A percentile compares a stretch with the other conserved stretches of the same genome.
Evolutionary conservation across 768 basidiomycete genomes (phyloP).

Genomic region (Holtermannia corniformis): DNA sequence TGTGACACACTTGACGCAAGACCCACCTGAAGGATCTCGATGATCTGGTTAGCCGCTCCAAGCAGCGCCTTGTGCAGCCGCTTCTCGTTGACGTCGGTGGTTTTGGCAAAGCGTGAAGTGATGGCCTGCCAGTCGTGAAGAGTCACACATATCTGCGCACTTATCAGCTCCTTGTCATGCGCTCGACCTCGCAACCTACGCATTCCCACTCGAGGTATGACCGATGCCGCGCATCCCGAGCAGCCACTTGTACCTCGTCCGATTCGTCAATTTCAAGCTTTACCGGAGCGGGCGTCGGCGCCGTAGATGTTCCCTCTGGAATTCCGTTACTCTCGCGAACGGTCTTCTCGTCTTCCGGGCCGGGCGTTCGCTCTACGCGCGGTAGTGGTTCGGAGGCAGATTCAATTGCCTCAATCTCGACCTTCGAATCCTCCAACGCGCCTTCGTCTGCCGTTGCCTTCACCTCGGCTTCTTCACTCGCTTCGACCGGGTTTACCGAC

Average conservation of each 20-base stretch:
- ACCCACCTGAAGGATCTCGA: constrained; percentile 60
- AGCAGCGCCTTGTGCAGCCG: too few relatives aligned
- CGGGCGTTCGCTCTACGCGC: too few relatives aligned
- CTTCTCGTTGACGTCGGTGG: constrained; percentile 70
- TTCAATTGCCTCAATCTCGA: neutral
- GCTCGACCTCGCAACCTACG: constrained; percentile 44
- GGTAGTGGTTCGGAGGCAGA: neutral
- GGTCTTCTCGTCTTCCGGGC: too few relatives aligned
- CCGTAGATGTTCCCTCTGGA: too few relatives aligned
- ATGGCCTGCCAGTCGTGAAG: constrained; percentile 77
- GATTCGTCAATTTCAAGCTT: constrained; percentile 46
- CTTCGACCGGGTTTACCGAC: neutral
- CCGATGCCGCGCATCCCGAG: constrained; percentile 15
- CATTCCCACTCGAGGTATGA: constrained; percentile 74
- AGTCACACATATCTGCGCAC: constrained; percentile 65
- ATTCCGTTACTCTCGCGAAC: too few relatives aligned
- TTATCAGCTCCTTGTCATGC: neutral
- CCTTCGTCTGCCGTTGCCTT: neutral
- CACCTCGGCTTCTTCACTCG: neutral
- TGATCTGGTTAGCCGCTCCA: too few relatives aligned
- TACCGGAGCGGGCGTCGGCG: constrained; percentile 14
- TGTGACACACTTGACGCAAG: constrained; percentile 39
- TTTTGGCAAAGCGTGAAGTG: constrained; percentile 62
- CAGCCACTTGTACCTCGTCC: constrained; percentile 43
- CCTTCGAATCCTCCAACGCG: neutral